Percentiles rank a stretch among this genome's conserved stretches.
Evolutionary conservation across 768 basidiomycete species (phyloP).

Genomic region (Podaxis mareebaensis): DNA sequence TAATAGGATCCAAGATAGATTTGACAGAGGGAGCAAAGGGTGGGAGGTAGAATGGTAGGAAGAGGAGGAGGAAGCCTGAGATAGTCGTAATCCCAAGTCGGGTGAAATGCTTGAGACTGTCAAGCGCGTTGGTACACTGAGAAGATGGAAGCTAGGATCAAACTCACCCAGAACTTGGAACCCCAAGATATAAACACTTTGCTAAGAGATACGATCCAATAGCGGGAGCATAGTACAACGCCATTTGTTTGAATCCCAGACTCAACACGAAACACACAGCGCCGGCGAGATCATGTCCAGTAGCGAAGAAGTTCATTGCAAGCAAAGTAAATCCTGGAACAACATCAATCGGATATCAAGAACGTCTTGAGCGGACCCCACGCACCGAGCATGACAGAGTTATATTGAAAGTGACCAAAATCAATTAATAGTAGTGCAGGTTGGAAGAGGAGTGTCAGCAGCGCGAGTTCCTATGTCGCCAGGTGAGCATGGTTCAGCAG

Average conservation of each 20-base stretch:
- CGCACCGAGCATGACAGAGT: slow-evolving; percentile 88
- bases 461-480: slow-evolving; percentile 54
- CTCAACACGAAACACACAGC: slow-evolving; percentile 82
- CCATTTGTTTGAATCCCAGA: slow-evolving; percentile 95
- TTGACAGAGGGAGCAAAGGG: slow-evolving; percentile 51
- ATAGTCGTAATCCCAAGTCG: slow-evolving; percentile 65
- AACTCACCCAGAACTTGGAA: slow-evolving; percentile 58
- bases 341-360: slow-evolving; percentile 6
- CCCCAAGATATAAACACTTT: slow-evolving; percentile 86
- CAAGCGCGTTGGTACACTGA: neutral
- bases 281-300: slow-evolving; percentile 69
- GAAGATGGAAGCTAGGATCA: neutral
- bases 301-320: slow-evolving; percentile 68
- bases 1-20: slow-evolving; percentile 61
- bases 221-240: slow-evolving; percentile 89
- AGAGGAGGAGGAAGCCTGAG: slow-evolving; percentile 65
- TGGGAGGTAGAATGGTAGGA: slow-evolving; percentile 73
- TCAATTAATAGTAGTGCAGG: slow-evolving; percentile 85
- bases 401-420: slow-evolving; percentile 95
- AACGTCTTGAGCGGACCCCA: slow-evolving; percentile 14
- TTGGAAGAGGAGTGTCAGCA: slow-evolving; percentile 75
- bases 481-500: slow-evolving; percentile 10
- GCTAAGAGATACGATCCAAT: slow-evolving; percentile 90
- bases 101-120: slow-evolving; percentile 55
- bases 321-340: slow-evolving; percentile 66